Evolutionary conservation across 2,329 filamentous ascomycete genomes (phyloP), one percentile per base, ranked within the genome.

Genomic region (Alternaria infectoria): DNA sequence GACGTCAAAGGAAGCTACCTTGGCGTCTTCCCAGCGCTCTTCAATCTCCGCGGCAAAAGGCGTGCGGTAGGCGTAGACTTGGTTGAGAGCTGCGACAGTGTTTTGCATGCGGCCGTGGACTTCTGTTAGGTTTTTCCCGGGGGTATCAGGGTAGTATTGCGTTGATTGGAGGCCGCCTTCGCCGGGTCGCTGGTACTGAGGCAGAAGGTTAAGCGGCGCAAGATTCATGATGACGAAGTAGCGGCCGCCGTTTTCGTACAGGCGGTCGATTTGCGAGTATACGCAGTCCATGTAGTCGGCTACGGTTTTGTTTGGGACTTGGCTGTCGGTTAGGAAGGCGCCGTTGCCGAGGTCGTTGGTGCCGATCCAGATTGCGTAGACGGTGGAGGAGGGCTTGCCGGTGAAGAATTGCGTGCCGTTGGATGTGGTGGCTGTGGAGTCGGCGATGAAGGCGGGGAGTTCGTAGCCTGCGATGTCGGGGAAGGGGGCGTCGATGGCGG

Each of bases 281-380:
- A 93, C 82, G 74, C 91, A 94, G 65, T 90, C 86, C 4, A 89
- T 84, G 72, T 90, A 93, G 72, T 89, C 85, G 2, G 84, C 81
- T 6, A 93, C 84, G 2, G 86, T 89, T 23, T 87, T 88, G 12
- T 85, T 86, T 0, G 81, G 70, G 5, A 85, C 78, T 74, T 93
- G 89, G 23, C 83, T 84, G 73, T 93, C 90, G 5, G 85, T 88
- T 30, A 94, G 77, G 73, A 93, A 90, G 9, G 86, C 90, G 55
- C 84, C 79, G 60, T 83, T 84, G 21, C 91, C 91, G 10, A 95
- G 82, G 72, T 96, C 92, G 74, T 95, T 95, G 23, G 91, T 93
- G 4, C 92, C 92, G 70, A 94, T 93, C 90, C 90, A 94, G 54
- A 94, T 86, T 1, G 88, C 85, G 72, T 93, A 94, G 3, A 92